Conservation (phyloP, 2,329 filamentous ascomycete genomes). For the Aspergillus nomiae region DNA sequence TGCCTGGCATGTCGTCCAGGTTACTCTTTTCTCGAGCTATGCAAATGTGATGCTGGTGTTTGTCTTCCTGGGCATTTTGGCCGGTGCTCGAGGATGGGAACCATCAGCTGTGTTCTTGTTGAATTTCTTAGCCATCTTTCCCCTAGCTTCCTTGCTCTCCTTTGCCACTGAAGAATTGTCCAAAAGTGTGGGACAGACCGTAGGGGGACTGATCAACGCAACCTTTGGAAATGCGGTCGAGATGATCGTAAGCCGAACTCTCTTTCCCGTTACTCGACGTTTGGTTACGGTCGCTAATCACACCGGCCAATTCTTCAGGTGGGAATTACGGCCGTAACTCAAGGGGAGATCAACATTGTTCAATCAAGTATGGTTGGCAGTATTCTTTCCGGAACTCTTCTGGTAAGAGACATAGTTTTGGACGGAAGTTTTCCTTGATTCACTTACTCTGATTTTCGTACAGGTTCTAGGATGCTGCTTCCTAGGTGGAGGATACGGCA, state of each 20-base stretch:
- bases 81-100: constrained; percentile 63
- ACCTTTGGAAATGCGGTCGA: constrained; percentile 70
- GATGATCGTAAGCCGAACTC: constrained; percentile 1
- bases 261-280: background rate
- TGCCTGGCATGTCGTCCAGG: constrained; percentile 40
- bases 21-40: constrained; percentile 75
- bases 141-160: constrained; percentile 6
- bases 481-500: constrained; percentile 74
- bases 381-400: constrained; percentile 80
- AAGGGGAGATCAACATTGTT: constrained; percentile 74
- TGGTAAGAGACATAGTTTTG: constrained; percentile 37
- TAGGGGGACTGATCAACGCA: constrained; percentile 1
- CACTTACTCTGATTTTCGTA: background rate
- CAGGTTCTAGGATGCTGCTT: constrained; percentile 79
- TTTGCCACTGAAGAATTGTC: constrained; percentile 10
- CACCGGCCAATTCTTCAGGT: constrained; percentile 5
- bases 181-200: constrained; percentile 10
- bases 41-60: constrained; percentile 76
- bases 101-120: constrained; percentile 69
- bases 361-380: constrained; percentile 85
- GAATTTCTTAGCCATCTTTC: constrained; percentile 67
- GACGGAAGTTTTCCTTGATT: too few species aligned
- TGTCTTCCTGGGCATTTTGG: constrained; percentile 72
- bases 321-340: constrained; percentile 69
- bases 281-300: background rate